Evolutionary conservation across 371 early-diverging fungal species (phyloP), one percentile per base, ranked within the genome.

Genomic region (Mucor lusitanicus): DNA sequence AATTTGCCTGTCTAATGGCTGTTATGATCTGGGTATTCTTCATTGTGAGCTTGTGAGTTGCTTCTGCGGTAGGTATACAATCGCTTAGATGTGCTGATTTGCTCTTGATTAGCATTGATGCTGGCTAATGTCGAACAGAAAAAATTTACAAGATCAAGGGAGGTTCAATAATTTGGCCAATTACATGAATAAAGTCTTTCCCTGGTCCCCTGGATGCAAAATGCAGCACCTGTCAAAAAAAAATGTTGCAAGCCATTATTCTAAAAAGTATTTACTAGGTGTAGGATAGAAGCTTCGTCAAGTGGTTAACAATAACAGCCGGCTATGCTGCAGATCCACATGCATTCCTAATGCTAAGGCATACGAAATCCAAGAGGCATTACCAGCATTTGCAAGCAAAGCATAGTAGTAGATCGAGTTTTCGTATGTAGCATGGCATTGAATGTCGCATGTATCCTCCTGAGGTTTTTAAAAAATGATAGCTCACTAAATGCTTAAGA

Each of bases 201-300:
- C 55, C 55, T 55, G 55, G 55, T 19, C 55, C 55, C 55, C 32
- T 55, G 55, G 32, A 55, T 55, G 12, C 50, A 9, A 50, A 50
- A 50, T 50, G 50, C 50, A 50, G 50, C 25, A 50, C 50, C 50
- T 50, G 50, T 50, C 50, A 48, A 50, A 50, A 50, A 50, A 8
- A 23, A 21, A 21, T 33, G 33, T 50, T 50, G 50, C 50, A 50
- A 12, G 25, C 50, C 35, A 35, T 35, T 35, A 30, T 33, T 33
- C 37, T 46, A 17, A 46, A 46, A 46, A 46, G 46, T 46, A 3
- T 37, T 37, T 37, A 37, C 37, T 11, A 37, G 37, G 13, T 37
- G 12, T 37, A 13, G 3, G 13, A 33, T 8, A 13, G 37, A 37
- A 37, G 0, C 13, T 37, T 37, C 37, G 8, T 37, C 37, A 3